Evolutionary conservation across 176 grass and related monocot genomes (phyloP).

Genomic region (Juncus inflexus): DNA sequence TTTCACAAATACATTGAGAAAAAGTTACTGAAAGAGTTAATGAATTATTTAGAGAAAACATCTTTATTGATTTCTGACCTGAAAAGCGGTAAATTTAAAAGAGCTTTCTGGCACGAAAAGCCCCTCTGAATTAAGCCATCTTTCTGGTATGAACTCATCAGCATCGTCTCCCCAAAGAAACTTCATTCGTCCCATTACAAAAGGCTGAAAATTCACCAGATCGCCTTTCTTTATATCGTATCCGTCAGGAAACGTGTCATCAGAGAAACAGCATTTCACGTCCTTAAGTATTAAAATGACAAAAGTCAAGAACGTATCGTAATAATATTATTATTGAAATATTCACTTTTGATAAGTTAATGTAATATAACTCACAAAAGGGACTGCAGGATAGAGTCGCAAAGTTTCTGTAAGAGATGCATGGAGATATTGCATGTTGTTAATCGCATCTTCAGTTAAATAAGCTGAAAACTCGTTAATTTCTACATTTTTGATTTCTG

Average conservation of each 20-base stretch:
- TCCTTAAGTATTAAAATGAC: slow-evolving; percentile 25
- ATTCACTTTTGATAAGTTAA: neutral
- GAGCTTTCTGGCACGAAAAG: slow-evolving; percentile 55
- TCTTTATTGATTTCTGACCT: slow-evolving; percentile 29
- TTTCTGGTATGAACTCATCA: slow-evolving; percentile 63
- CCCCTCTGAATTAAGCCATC: slow-evolving; percentile 56
- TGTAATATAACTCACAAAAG: slow-evolving; percentile 36
- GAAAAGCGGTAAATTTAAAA: slow-evolving; percentile 77
- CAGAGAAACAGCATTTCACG: slow-evolving; percentile 59
- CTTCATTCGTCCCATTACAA: slow-evolving; percentile 75
- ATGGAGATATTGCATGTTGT: slow-evolving; percentile 71
- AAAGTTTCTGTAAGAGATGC: slow-evolving; percentile 66
- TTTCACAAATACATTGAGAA: neutral
- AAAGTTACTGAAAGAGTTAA: neutral
- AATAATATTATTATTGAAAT: neutral
- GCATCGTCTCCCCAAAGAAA: slow-evolving; percentile 75
- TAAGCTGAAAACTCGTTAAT: slow-evolving; percentile 13
- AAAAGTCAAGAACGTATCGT: neutral
- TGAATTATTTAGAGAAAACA: neutral
- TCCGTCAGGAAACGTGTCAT: slow-evolving; percentile 70
- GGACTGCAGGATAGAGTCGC: slow-evolving; percentile 57
- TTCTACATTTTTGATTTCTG: slow-evolving; percentile 12
- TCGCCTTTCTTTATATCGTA: slow-evolving; percentile 55
- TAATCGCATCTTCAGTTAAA: slow-evolving; percentile 46
- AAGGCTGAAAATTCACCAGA: slow-evolving; percentile 70